Conservation (phyloP, 139 green algal species). For the Coccomyxa sp. region DNA sequence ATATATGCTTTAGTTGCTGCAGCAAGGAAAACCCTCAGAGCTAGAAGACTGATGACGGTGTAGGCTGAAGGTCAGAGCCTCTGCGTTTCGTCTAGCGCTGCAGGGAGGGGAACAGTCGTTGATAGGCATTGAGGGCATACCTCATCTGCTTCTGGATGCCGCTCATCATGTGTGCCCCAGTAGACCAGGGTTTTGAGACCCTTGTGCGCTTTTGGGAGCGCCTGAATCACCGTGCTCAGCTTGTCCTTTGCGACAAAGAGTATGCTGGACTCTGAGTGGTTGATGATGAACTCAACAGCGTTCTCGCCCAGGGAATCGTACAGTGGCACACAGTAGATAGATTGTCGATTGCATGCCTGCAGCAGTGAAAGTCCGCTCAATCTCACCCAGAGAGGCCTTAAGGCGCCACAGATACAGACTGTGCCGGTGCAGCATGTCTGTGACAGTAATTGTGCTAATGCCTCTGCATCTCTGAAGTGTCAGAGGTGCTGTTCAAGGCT, state of each 20-base stretch:
- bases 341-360: slow-evolving; percentile 90
- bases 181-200: slow-evolving; percentile 71
- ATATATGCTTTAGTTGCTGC: background rate
- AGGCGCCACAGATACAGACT: background rate
- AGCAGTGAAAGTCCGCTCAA: background rate
- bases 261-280: slow-evolving; percentile 61
- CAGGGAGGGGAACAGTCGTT: too few species aligned
- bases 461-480: background rate
- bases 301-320: slow-evolving; percentile 92
- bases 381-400: background rate
- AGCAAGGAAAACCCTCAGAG: background rate
- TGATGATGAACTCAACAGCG: slow-evolving; percentile 90
- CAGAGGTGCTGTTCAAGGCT: too few species aligned
- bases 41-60: background rate
- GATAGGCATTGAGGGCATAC: background rate
- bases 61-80: background rate
- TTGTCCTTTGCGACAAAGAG: slow-evolving; percentile 61
- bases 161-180: slow-evolving; percentile 55
- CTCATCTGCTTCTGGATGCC: slow-evolving; percentile 17
- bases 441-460: background rate
- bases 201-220: slow-evolving; percentile 45
- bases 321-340: slow-evolving; percentile 82
- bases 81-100: too few species aligned
- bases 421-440: background rate
- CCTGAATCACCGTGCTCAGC: slow-evolving; percentile 48